Base-by-base conservation (phyloP, 768 basidiomycete species). In the Brasilioporus rufonigricans region DNA sequence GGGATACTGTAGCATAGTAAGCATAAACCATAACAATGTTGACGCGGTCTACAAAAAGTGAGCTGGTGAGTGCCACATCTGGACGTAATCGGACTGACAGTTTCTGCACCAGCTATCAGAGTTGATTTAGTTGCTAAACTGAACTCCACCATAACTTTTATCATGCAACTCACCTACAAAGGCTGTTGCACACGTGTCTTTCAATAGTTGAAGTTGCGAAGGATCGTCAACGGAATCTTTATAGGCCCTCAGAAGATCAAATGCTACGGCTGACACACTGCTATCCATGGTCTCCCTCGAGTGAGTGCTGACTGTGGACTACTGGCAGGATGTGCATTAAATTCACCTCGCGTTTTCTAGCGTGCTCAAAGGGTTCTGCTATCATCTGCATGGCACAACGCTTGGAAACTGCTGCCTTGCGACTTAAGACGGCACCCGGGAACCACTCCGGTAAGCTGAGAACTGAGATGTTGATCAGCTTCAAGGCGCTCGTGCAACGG, bases 1-100 rank as follows among this genome's bases (percentile, higher is more conserved):
- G n/a, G 73, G 73, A 48, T 71, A 39, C 8, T 55, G 52, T 9
- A 66, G 27, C 67, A 74, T 74, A 13, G 64, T 66, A n/a, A 73
- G 57, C 53, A 73, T 57, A 51, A 76, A 73, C 2, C 41, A 51
- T 23, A 53, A 53, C 41, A 60, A 32, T 13, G 52, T 57, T 1
- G 66, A 39, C 1, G 45, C n/a, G 3, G 53, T 50, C 66, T 67
- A 33, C 24, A 11, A 46, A 14, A 14, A 33, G 2, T 53, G 31
- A 59, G 29, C 16, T 36, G 7, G 36, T 16, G 52, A 11, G 52
- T 10, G 4, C n/a, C 58, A 27, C 21, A 9, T 7, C n/a, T 18
- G 23, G 1, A 39, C 1, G 8, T 4, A 23, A 23, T 23, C 4
- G 19, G 5, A 57, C 66, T 36, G 8, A 61, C 59, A 0, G 65